Percentiles rank a stretch among this genome's conserved stretches.
phyloP scores from a whole-genome alignment of 768 basidiomycete species.

The Pleurotus cornucopiae region DNA sequence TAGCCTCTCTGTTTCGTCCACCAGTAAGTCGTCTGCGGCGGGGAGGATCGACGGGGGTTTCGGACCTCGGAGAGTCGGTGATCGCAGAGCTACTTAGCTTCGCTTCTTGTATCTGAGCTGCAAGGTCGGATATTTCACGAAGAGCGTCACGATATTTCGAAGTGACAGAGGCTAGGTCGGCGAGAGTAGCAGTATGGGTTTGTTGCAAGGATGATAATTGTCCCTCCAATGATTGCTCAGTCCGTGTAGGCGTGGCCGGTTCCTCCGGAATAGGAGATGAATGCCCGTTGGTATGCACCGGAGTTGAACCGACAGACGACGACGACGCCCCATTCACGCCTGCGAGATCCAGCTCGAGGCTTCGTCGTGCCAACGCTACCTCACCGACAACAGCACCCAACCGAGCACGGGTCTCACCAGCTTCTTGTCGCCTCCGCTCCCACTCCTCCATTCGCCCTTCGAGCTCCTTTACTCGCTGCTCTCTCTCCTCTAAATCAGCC shows the following conservation, averaged over 20 bases:
- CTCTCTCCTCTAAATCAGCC: slow-evolving; percentile 79
- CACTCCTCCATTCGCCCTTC: slow-evolving; percentile 79
- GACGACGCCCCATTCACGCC: slow-evolving; percentile 15
- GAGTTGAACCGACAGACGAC: slow-evolving; percentile 16
- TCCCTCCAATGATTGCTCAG: slow-evolving; percentile 41
- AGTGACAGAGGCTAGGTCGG: slow-evolving; percentile 74
- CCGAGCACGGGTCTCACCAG: slow-evolving; percentile 60
- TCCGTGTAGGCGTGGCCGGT: slow-evolving; percentile 21
- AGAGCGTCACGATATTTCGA: slow-evolving; percentile 86
- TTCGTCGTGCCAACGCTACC: slow-evolving; percentile 66
- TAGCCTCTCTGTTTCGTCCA: slow-evolving; percentile 44
- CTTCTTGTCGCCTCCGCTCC: slow-evolving; percentile 66
- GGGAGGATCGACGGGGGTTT: slow-evolving; percentile 26
- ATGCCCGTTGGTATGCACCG: slow-evolving; percentile 16
- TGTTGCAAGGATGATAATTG: slow-evolving; percentile 77
- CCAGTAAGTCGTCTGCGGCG: slow-evolving; percentile 49
- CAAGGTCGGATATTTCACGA: slow-evolving; percentile 88
- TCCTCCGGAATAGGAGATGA: slow-evolving; percentile 23
- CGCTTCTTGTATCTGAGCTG: slow-evolving; percentile 84
- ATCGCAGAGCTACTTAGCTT: slow-evolving; percentile 55
- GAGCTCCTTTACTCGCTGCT: slow-evolving; percentile 68
- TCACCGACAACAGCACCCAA: slow-evolving; percentile 66
- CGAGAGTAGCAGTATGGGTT: slow-evolving; percentile 74
- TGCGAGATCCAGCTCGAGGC: slow-evolving; percentile 49
- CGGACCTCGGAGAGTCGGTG: slow-evolving; percentile 33